phyloP scores from a whole-genome alignment of 768 basidiomycete species.

The Lyophyllum semitale region DNA sequence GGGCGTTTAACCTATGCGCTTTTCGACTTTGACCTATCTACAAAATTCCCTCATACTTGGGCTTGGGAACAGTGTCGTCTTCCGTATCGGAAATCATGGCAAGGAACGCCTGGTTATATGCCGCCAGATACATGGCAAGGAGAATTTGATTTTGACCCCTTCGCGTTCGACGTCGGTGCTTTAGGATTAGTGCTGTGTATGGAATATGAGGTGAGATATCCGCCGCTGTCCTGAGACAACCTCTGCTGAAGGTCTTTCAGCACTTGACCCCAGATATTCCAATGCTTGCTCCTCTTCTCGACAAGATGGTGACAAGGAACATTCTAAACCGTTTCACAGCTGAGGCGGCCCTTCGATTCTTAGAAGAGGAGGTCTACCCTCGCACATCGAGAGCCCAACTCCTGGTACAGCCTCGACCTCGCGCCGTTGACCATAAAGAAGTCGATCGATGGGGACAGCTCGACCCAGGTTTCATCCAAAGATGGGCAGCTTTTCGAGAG shows the following conservation, averaged over 20 bases:
- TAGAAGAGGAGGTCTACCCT: slow-evolving; percentile 16
- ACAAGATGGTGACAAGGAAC: slow-evolving; percentile 26
- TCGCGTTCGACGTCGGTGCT: slow-evolving; percentile 24
- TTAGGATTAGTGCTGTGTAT: slow-evolving; percentile 14
- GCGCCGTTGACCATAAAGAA: slow-evolving; percentile 7
- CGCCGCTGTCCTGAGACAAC: too few species aligned
- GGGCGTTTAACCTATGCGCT: slow-evolving; percentile 20
- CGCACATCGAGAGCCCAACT: background rate
- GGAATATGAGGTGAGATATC: too few species aligned
- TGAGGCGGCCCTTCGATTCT: slow-evolving; percentile 24
- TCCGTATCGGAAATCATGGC: background rate
- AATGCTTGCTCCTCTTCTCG: slow-evolving; percentile 27
- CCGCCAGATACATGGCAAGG: slow-evolving; percentile 21
- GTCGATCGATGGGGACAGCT: slow-evolving; percentile 22
- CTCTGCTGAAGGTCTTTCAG: slow-evolving; percentile 12
- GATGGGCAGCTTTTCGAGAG: slow-evolving; percentile 20
- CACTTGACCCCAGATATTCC: slow-evolving; percentile 19
- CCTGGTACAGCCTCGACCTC: background rate
- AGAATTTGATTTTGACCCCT: slow-evolving; percentile 26
- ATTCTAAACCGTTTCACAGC: slow-evolving; percentile 25
- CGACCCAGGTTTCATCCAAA: slow-evolving; percentile 13
- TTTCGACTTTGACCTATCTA: slow-evolving; percentile 23
- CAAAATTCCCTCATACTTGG: slow-evolving; percentile 15
- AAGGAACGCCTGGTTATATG: background rate
- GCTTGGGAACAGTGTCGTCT: slow-evolving; percentile 13